These are phyloP conservation scores for Colletotrichum scovillei DNA, from an alignment of 2,329 filamentous ascomycete species.

Conservation along the genomic window DNA sequence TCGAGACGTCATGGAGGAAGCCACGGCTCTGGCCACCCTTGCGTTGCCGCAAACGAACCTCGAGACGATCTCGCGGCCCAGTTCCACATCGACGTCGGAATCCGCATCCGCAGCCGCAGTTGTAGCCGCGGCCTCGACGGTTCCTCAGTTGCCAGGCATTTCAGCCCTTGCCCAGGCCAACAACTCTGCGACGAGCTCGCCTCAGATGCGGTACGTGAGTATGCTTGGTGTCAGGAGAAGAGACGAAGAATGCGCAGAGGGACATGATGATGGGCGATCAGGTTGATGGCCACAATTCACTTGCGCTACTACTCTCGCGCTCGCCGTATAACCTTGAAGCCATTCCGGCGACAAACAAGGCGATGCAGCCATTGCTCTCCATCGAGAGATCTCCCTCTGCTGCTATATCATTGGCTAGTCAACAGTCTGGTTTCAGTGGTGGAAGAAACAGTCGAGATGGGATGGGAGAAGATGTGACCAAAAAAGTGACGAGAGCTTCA, in stretches of 20 bases:
- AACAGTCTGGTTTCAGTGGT: not conserved
- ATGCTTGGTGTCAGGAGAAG: not conserved
- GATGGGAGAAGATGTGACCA: not conserved
- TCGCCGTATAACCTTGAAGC: not conserved
- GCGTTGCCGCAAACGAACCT: conserved; percentile 42
- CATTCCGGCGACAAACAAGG: not conserved
- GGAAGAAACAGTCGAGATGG: not conserved
- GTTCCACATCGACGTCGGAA: conserved; percentile 56
- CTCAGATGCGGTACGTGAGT: conserved; percentile 58
- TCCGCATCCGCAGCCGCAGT: conserved; percentile 47
- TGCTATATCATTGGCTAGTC: not conserved
- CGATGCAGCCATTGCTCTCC: not conserved
- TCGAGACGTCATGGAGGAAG: conserved; percentile 58
- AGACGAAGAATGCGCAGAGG: not conserved
- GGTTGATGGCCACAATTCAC: not conserved
- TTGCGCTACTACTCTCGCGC: not conserved
- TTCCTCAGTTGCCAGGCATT: conserved; percentile 59
- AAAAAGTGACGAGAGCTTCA: conserved; percentile 14
- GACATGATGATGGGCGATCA: not conserved
- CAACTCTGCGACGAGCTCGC: conserved; percentile 52
- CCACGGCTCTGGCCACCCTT: conserved; percentile 35
- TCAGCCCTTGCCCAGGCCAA: conserved; percentile 56
- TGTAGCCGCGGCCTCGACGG: conserved; percentile 43
- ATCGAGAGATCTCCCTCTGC: not conserved
- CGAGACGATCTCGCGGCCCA: conserved; percentile 61